Base-by-base conservation (phyloP, 2,329 filamentous ascomycete species). In the Remersonia thermophila region DNA sequence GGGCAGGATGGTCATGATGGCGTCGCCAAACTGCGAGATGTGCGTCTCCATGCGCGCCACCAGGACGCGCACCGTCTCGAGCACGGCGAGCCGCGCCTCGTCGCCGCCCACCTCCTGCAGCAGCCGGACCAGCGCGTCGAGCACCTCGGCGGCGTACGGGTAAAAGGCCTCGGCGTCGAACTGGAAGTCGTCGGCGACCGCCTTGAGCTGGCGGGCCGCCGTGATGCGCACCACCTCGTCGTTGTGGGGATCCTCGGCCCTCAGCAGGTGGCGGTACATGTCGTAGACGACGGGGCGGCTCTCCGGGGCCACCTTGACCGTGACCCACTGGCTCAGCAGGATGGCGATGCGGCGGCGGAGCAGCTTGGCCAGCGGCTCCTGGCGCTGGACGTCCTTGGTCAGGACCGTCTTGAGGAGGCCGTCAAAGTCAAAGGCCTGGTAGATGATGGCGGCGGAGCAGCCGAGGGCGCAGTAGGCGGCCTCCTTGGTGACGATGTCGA, bases 381-480 rank as follows among this genome's bases (percentile, higher is more conserved):
- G 61, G 34, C 67, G 61, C 52, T 93, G 86, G 0, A 83, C 79
- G 55, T 98, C 91, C 3, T 71, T 67, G 4, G 83, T 75, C 23
- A 98, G 65, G 0, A 82, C 86, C 4, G 77, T 75, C 12, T 73
- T 67, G 28, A 98, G 60, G 51, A 96, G 82, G 2, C 67, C 56
- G 52, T 93, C 81, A 59, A 96, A 96, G 56, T 96, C 82, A 44
- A 95, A 74, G 9, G 74, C 66, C 32, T 78, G 65, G 40, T 79
- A 69, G 12, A 96, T 63, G 27, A 87, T 77, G 2, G 83, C 70
- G 1, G 87, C 83, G 1, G 91, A 77, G 34, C 95, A 68, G 3
- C 89, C 87, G 61, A 98, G 80, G 9, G 89, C 86, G 4, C 84
- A 93, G 53, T 98, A 98, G 1, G 96, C 77, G 0, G 89, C 89